These are phyloP conservation scores for Jatropha curcas DNA, from an alignment of 345 rosid genomes.

Conservation along the genomic window DNA sequence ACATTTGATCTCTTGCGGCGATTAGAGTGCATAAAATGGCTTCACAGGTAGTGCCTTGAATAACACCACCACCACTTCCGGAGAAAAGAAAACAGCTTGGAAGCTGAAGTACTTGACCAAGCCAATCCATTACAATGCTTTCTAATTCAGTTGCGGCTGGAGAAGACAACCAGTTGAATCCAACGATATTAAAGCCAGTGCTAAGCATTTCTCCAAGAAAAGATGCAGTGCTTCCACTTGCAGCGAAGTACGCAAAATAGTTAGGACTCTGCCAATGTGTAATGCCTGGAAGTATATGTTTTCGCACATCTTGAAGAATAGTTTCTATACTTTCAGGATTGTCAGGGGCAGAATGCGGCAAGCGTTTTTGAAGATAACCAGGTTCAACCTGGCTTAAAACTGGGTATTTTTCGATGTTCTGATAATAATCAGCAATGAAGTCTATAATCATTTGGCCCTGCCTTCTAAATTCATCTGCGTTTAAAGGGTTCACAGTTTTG, in stretches of 20 bases:
- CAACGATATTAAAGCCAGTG: slow-evolving; percentile 41
- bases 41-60: slow-evolving; percentile 41
- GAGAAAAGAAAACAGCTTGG: slow-evolving; percentile 41
- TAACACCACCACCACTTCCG: slow-evolving; percentile 42
- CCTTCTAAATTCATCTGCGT: slow-evolving; percentile 40
- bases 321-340: slow-evolving; percentile 33
- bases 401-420: slow-evolving; percentile 35
- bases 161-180: slow-evolving; percentile 51
- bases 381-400: slow-evolving; percentile 44
- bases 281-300: slow-evolving; percentile 41
- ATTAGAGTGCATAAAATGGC: slow-evolving; percentile 38
- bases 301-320: slow-evolving; percentile 35
- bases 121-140: slow-evolving; percentile 44
- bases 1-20: slow-evolving; percentile 40
- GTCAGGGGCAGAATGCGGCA: slow-evolving; percentile 40
- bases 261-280: slow-evolving; percentile 53
- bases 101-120: slow-evolving; percentile 39
- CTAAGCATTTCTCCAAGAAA: slow-evolving; percentile 41
- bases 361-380: slow-evolving; percentile 29
- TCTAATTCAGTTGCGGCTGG: slow-evolving; percentile 58
- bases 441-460: slow-evolving; percentile 44
- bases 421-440: slow-evolving; percentile 44
- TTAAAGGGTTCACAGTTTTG: slow-evolving; percentile 15
- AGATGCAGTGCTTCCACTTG: slow-evolving; percentile 30
- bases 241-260: slow-evolving; percentile 41